These are phyloP conservation scores for Trichoderma pleuroti DNA, from an alignment of 2,329 filamentous ascomycete species.

Conservation along the genomic window DNA sequence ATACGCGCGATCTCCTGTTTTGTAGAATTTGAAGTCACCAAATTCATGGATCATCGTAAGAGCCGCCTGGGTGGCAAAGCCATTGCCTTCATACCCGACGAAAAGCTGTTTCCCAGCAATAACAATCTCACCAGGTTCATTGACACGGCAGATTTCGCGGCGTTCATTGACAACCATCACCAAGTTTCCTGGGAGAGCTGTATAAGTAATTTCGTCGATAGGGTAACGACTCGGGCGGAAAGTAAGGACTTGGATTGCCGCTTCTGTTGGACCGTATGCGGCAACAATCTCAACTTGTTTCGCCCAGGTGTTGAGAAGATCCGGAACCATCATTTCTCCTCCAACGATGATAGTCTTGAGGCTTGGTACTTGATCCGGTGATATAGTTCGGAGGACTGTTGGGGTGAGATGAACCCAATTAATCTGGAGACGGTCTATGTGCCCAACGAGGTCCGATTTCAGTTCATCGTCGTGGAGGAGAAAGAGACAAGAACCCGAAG, in stretches of 20 bases:
- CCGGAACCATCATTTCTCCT: neutral
- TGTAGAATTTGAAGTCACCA: neutral
- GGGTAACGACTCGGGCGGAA: neutral
- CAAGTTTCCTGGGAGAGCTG: neutral
- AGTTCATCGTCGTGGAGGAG: neutral
- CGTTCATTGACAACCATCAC: neutral
- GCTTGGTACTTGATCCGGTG: neutral
- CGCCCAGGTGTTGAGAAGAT: neutral
- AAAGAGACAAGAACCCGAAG: neutral
- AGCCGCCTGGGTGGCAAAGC: neutral
- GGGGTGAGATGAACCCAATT: neutral
- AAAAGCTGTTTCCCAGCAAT: neutral
- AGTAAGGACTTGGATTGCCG: neutral
- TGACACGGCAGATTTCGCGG: neutral
- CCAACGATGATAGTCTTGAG: neutral
- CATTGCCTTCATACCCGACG: neutral
- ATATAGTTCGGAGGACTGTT: neutral
- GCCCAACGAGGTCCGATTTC: neutral
- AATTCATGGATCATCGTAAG: neutral
- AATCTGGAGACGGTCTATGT: neutral
- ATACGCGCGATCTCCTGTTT: neutral
- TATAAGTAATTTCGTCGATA: neutral
- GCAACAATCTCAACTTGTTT: neutral
- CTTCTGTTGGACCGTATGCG: neutral
- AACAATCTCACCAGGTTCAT: neutral